Evolutionary conservation across 2,329 filamentous ascomycete genomes (phyloP), one percentile per base, ranked within the genome.

Genomic region (Drechslera avenae): DNA sequence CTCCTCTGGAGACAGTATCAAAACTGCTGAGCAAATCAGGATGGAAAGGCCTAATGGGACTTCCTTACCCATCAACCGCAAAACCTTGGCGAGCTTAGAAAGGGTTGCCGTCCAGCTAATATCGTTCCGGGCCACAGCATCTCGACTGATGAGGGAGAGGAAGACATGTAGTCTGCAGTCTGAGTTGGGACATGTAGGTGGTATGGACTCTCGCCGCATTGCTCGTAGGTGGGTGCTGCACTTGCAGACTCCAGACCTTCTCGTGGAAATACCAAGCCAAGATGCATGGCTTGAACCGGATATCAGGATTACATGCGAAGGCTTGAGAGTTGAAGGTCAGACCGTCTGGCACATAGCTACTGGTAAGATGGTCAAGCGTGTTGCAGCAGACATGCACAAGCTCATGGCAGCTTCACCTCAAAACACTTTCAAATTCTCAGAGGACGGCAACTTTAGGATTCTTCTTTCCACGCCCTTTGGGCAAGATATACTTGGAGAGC

Each of bases 371-470:
- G 63, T 69, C 9, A 66, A 68, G 44, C 54, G 70, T 18, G 67
- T 67, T 30, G 66, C 62, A n/a, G 56, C 58, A 19, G 66, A 69
- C 40, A 71, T 73, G 69, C 60, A 67, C 33, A 69, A 74, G 44
- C 66, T 79, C 18, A 73, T 73, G 55, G 59, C 72, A n/a, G 60
- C 57, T 37, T 74, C 63, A 40, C 75, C 85, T 18, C 85, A 87
- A 59, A 76, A 77, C 3, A 83, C 88, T 60, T 82, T 91, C 18
- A 79, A 79, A 3, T 90, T 88, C 69, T 81, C 83, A 56, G 73
- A 73, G 17, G 80, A 79, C 5, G 87, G 87, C 36, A 81, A 83
- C 47, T 88, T 91, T 68, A 80, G 80, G 13, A 76, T 91, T 45
- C 78, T 81, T 6, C 75, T 90, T 31, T 78, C 81, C 8, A 81